These are phyloP conservation scores for Xylaria sp. DNA, from an alignment of 495 filamentous ascomycete species.

Conservation along the genomic window DNA sequence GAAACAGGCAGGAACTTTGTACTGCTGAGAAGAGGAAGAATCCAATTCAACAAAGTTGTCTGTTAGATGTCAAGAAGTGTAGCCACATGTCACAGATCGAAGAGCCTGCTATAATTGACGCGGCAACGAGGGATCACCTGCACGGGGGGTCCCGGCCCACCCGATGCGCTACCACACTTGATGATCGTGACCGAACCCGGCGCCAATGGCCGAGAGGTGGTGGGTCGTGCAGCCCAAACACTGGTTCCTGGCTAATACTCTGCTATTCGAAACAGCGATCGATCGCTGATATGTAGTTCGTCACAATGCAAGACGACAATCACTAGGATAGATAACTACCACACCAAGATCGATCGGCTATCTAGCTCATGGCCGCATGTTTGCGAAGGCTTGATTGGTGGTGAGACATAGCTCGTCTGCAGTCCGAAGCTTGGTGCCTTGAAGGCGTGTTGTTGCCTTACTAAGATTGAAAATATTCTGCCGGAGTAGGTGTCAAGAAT, in stretches of 20 bases:
- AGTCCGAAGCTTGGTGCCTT: not conserved
- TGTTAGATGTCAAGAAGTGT: not conserved
- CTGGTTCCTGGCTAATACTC: not conserved
- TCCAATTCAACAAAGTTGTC: not conserved
- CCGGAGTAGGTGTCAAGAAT: not conserved
- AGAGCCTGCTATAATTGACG: not conserved
- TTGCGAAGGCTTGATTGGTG: not conserved
- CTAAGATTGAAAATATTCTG: not conserved
- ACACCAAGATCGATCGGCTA: not conserved
- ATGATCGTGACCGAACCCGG: constrained; percentile 23
- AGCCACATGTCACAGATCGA: not conserved
- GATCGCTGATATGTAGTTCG: constrained; percentile 13
- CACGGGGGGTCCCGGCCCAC: constrained; percentile 13
- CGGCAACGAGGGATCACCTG: not conserved
- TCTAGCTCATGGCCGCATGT: not conserved
- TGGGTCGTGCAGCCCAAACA: constrained; percentile 5
- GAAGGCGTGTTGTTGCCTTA: not conserved
- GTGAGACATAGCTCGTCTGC: not conserved
- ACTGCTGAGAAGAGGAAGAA: not conserved
- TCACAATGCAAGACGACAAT: constrained; percentile 18
- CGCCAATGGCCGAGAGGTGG: constrained; percentile 5
- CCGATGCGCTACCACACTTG: not conserved
- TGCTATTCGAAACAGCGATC: not conserved
- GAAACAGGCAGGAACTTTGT: not conserved
- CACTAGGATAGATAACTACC: not conserved